Base-by-base conservation (phyloP, 208 protist species). In the Kentomonas sorsogonicus region DNA sequence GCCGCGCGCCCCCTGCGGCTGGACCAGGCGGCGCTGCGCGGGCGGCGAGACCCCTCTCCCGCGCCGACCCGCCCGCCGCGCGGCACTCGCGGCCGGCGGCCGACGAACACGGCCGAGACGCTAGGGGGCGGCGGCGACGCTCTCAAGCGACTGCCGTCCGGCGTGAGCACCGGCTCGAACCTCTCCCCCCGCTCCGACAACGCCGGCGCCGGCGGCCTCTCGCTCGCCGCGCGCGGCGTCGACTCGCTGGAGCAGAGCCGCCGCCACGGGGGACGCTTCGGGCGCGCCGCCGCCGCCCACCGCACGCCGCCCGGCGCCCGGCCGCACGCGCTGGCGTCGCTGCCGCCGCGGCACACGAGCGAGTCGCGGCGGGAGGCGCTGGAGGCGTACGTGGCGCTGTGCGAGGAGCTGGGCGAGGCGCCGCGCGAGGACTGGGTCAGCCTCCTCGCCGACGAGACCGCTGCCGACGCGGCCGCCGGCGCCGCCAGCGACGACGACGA, bases 341-440 rank as follows among this genome's bases (percentile, higher is more conserved):
- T 41, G 33, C 39, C 45, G 51, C 41, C 41, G n/a, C n/a, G n/a
- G n/a, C n/a, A n/a, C n/a, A n/a, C n/a, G n/a, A n/a, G n/a, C n/a
- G n/a, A n/a, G n/a, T n/a, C n/a, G n/a, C n/a, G n/a, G n/a, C n/a
- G 64, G 10, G 80, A 83, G 43, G 54, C 71, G 16, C 51, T 78
- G 18, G 55, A 66, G 39, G 38, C 46, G 9, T 93, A 90, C 55
- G 53, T 77, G 18, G 50, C 55, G 30, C 51, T 86, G 10, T 93
- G 80, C 52, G 53, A 57, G 20, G 72, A 78, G 26, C 31, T 89
- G 25, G 72, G 72, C 16, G 77, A 89, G 61, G 38, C 58, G 58
- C 82, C 86, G n/a, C 69, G 80, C 36, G 53, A 61, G 29, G 63
- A 80, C 11, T 90, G 82, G 86, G 68, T 89, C 26, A 44, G 38